These are phyloP conservation scores for Linum tenue DNA, from an alignment of 345 rosid genomes.

Conservation along the genomic window DNA sequence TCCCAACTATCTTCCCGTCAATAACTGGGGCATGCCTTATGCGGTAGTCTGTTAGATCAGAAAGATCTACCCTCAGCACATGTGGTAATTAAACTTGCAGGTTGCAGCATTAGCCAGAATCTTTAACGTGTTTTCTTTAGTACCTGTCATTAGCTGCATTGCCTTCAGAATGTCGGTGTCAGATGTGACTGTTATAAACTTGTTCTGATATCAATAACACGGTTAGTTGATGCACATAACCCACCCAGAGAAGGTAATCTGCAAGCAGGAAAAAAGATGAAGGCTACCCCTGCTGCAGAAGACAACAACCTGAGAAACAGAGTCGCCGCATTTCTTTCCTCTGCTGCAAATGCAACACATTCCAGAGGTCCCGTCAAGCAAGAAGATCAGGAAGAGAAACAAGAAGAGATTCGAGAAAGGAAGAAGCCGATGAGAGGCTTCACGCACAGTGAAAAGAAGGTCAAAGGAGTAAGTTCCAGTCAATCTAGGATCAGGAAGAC, in stretches of 20 bases:
- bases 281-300: slow-evolving; percentile 15
- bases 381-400: slow-evolving; percentile 17
- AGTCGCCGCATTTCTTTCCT: slow-evolving; percentile 18
- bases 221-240: too few species aligned
- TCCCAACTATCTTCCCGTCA: slow-evolving; percentile 69
- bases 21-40: slow-evolving; percentile 78
- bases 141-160: slow-evolving; percentile 94
- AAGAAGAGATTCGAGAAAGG: slow-evolving; percentile 21
- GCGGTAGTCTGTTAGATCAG: slow-evolving; percentile 40
- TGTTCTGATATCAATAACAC: slow-evolving; percentile 31
- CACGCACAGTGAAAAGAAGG: slow-evolving; percentile 16
- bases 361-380: slow-evolving; percentile 14
- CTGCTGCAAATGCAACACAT: slow-evolving; percentile 17
- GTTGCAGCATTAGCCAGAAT: background rate
- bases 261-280: slow-evolving; percentile 9
- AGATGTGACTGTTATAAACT: slow-evolving; percentile 55
- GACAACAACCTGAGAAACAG: slow-evolving; percentile 17
- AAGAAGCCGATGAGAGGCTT: slow-evolving; percentile 14
- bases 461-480: slow-evolving; percentile 23
- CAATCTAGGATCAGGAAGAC: slow-evolving; percentile 14
- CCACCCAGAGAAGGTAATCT: too few species aligned
- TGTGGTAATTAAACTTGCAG: background rate
- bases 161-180: slow-evolving; percentile 61
- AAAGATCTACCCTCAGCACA: background rate
- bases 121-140: background rate